These are phyloP conservation scores for Colletotrichum sp. DNA, from an alignment of 2,329 filamentous ascomycete genomes.

Conservation along the genomic window DNA sequence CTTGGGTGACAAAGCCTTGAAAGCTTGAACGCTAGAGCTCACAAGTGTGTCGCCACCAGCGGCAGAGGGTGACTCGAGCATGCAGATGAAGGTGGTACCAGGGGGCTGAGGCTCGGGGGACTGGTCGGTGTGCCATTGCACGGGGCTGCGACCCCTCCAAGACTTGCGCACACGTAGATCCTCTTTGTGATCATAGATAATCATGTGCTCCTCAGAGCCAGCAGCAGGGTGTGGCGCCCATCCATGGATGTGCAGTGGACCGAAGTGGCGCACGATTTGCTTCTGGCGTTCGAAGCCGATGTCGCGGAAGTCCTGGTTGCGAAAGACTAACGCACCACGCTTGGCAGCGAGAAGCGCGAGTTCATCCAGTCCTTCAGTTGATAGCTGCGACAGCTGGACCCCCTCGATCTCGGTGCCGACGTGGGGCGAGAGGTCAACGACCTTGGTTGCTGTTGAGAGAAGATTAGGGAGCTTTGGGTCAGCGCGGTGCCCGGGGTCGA, in stretches of 20 bases:
- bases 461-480: neutral
- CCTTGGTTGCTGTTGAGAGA: neutral
- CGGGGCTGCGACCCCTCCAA: constrained; percentile 24
- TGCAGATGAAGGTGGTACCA: constrained; percentile 28
- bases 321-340: constrained; percentile 25
- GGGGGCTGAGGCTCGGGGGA: constrained; percentile 25
- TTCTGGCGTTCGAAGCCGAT: constrained; percentile 27
- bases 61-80: constrained; percentile 26
- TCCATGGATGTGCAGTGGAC: neutral
- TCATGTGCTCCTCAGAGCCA: constrained; percentile 25
- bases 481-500: neutral
- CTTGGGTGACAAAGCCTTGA: constrained; percentile 62
- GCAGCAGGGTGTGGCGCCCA: constrained; percentile 20
- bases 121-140: constrained; percentile 30
- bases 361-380: constrained; percentile 19
- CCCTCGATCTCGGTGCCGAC: neutral
- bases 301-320: constrained; percentile 23
- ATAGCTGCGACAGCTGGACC: neutral
- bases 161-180: constrained; percentile 23
- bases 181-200: constrained; percentile 27
- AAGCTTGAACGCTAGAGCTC: constrained; percentile 25
- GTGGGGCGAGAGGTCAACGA: neutral
- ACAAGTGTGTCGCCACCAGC: constrained; percentile 27
- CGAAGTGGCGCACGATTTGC: constrained; percentile 7
- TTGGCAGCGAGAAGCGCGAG: constrained; percentile 25